Conservation (phyloP, 2,329 filamentous ascomycete species). For the Exserohilum rostratum region DNA sequence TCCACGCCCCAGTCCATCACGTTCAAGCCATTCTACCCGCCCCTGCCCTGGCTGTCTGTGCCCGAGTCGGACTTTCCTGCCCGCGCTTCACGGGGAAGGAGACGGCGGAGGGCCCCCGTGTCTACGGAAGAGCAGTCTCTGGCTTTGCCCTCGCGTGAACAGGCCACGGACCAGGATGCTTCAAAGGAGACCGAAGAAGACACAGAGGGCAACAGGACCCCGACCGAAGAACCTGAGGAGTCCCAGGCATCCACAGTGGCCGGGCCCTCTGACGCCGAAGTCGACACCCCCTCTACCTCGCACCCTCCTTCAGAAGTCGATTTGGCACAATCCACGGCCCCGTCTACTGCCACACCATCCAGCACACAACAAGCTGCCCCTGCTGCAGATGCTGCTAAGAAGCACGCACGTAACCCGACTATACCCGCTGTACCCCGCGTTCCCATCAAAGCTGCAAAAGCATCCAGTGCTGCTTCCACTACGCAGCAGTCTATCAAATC, state of each 20-base stretch:
- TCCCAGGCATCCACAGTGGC: constrained; percentile 54
- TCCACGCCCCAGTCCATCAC: constrained; percentile 32
- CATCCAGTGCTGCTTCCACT: constrained; percentile 41
- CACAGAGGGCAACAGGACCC: constrained; percentile 44
- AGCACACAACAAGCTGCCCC: constrained; percentile 48
- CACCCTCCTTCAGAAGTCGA: constrained; percentile 63
- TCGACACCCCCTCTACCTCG: constrained; percentile 64
- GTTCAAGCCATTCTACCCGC: constrained; percentile 57
- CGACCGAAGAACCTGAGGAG: constrained; percentile 47
- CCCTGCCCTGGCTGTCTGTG: constrained; percentile 66
- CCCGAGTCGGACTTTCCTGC: constrained; percentile 61
- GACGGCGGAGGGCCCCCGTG: constrained; percentile 51
- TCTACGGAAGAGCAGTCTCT: constrained; percentile 48
- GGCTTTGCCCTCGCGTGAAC: constrained; percentile 60
- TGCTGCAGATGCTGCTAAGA: constrained; percentile 39
- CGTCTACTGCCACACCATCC: constrained; percentile 59
- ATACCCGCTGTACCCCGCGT: constrained; percentile 60
- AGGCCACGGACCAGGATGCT: constrained; percentile 25
- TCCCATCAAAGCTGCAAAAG: constrained; percentile 53
- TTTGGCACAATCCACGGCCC: constrained; percentile 62
- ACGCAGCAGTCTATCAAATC: constrained; percentile 46
- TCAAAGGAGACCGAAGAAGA: constrained; percentile 19
- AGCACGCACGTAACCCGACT: constrained; percentile 51
- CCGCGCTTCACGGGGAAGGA: constrained; percentile 53
- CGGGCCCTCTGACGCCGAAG: constrained; percentile 54